Evolutionary conservation across 2,329 filamentous ascomycete species (phyloP).

Genomic region (Sphaerulina musiva): DNA sequence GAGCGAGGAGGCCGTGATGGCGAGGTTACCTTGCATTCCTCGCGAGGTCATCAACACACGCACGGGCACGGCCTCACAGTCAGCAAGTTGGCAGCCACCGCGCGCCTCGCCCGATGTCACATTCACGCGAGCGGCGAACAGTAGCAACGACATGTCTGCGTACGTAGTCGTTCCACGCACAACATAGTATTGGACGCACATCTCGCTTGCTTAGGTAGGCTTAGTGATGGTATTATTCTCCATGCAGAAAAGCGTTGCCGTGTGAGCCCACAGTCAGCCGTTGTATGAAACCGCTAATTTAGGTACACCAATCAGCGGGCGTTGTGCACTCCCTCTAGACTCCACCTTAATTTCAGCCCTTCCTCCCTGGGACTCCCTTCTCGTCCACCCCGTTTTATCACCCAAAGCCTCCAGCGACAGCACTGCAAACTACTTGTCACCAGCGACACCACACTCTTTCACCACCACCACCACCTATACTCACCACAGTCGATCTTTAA

Average conservation of each 20-base stretch:
- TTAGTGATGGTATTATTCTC: too few species aligned
- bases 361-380: neutral
- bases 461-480: neutral
- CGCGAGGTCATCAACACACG: neutral
- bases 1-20: neutral
- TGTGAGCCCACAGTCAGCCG: neutral
- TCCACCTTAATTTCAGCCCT: conserved; percentile 4
- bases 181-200: neutral
- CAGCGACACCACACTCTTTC: conserved; percentile 4
- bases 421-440: conserved; percentile 2
- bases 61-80: neutral
- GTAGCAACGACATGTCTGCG: neutral
- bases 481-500: conserved; percentile 10
- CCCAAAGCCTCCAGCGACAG: neutral
- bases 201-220: neutral
- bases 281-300: neutral
- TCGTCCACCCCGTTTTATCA: conserved; percentile 2
- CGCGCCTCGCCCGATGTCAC: too few species aligned
- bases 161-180: conserved; percentile 2
- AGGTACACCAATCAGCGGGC: too few species aligned
- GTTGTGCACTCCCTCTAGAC: too few species aligned
- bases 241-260: neutral
- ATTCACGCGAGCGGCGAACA: neutral
- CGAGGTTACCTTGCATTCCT: conserved; percentile 1
- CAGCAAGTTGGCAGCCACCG: neutral